Evolutionary conservation across 345 rosid species (phyloP), one percentile per base, ranked within the genome.

Genomic region (Laguncularia racemosa): DNA sequence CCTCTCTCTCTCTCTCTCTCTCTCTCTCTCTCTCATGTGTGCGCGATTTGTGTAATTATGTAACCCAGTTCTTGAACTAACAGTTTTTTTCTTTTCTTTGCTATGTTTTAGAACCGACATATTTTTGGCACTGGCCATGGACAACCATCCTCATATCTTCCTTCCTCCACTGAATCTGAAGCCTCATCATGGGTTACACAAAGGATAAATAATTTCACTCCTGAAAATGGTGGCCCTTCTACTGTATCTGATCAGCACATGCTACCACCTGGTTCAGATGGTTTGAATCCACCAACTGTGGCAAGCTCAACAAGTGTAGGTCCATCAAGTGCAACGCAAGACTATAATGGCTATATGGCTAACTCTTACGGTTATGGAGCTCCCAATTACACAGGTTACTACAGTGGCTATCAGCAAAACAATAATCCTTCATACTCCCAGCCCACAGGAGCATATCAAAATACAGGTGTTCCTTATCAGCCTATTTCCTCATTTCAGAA

Each of bases 401-500:
- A 88, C 76, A 78, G 67, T 69, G 78, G 78, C 56, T 67, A 60
- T 71, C 97, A 85, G 74, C 95, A 85, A 70, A 96, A 81, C 70
- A 75, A 83, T 66, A 82, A 68, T 71, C 86, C 80, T 62, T 71
- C 96, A 16, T 85, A 80, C 72, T 51, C 97, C 62, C 92, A 81
- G 81, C 85, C 96, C 68, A 78, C 74, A 62, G 96, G 82, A 77
- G 84, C 93, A 64, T 95, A 90, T 83, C 97, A 88, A 82, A 95
- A 85, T 72, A 82, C 99, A 83, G 92, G 97, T 88, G 91, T 87
- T 85, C 82, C 96, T 88, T 88, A 82, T 84, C 96, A 90, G 91
- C 97, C 97, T 83, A 70, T 84, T 85, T 88, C 96, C 80, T 85
- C 99, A 63, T 88, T 88, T 90, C 99, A 81, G 95, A 95, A 90